Base-by-base conservation (phyloP, 257 asterid species). In the Scutellaria baicalensis region DNA sequence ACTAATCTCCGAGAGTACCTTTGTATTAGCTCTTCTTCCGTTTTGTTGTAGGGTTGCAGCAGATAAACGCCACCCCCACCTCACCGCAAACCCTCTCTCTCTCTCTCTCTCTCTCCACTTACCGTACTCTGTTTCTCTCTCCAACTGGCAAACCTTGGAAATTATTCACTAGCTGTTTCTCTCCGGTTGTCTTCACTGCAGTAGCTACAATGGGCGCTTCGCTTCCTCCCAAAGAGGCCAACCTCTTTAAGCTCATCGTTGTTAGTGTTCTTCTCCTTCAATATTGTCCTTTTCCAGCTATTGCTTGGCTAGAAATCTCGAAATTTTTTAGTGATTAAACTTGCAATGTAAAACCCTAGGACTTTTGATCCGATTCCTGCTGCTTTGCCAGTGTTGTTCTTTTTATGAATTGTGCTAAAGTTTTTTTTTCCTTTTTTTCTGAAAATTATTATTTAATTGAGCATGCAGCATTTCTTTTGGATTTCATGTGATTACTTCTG, bases 201-300 rank as follows among this genome's bases (percentile, higher is more conserved):
- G 67, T 72, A 16, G 76, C 75, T 42, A 60, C 73, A 80, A 93
- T 93, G 98, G 99, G 99, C 51, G 86, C 88, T 67, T 80, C 97
- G 68, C 97, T 94, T 78, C 99, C 99, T 81, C 82, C 97, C 14
- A 94, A 86, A 82, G 99, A 94, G 90, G 91, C 95, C 75, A 94
- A 94, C 89, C 98, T 94, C 85, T 94, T 94, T 75, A 94, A 94
- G 60, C 85, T 89, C 90, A 91, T 94, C 88, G 99, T 91, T 44
- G 99, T 94, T 81, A 88, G 97, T 80, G 68, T 16, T 83, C 48
- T 12, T 9, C 42, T 33, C 65, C 31, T n/a, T 31, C 14, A 0
- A 33, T 66, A 66, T 70, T 74, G 45, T 61, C 38, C 14, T n/a
- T 50, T 38, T 56, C 21, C 16, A 33, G 14, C 64, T 42, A 35